Conservation (phyloP, 2,329 filamentous ascomycete genomes). For the Aspergillus intermedius region DNA sequence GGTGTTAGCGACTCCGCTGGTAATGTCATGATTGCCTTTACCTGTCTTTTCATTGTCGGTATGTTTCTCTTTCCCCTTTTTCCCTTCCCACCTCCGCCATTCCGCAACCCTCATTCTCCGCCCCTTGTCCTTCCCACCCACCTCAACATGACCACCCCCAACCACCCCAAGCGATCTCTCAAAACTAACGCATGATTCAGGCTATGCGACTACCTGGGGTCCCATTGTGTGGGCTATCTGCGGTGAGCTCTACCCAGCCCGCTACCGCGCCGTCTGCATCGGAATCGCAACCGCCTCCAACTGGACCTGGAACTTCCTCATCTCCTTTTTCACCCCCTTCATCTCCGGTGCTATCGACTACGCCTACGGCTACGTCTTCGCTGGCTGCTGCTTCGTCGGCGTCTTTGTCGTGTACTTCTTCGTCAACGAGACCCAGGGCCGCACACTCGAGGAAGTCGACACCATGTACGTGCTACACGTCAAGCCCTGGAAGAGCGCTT, state of each 20-base stretch:
- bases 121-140: not conserved
- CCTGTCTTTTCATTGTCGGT: conserved; percentile 65
- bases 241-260: conserved; percentile 40
- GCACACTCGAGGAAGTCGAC: conserved; percentile 72
- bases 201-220: conserved; percentile 66
- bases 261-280: conserved; percentile 65
- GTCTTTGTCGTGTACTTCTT: conserved; percentile 68
- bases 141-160: not conserved
- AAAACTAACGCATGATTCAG: not conserved
- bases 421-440: conserved; percentile 65
- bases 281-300: conserved; percentile 71
- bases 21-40: conserved; percentile 64
- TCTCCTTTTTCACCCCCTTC: conserved; percentile 75
- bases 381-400: conserved; percentile 61
- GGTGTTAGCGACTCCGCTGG: conserved; percentile 46
- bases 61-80: not conserved
- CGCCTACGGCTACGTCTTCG: conserved; percentile 72
- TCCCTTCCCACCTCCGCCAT: not conserved
- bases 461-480: conserved; percentile 66
- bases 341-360: conserved; percentile 68
- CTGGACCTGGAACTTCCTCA: conserved; percentile 70
- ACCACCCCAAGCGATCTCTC: not conserved
- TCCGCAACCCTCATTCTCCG: not conserved
- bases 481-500: conserved; percentile 55
- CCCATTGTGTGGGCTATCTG: conserved; percentile 48